Evolutionary conservation across 108 stramenopile genomes (phyloP), one percentile per base, ranked within the genome.

Genomic region (Fragilaria radians): DNA sequence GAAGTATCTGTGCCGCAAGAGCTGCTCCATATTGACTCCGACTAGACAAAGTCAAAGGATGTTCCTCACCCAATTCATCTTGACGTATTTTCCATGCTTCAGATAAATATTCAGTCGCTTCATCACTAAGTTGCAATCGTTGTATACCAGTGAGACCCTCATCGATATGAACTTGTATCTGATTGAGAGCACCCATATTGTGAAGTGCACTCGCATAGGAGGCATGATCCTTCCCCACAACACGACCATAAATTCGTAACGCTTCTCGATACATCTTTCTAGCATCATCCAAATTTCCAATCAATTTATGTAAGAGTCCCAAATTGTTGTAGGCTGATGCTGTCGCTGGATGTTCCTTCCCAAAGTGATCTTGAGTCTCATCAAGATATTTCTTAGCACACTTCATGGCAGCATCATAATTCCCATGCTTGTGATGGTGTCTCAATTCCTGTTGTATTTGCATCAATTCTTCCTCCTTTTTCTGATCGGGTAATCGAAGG

Each of bases 251-350:
- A 34, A 83, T 67, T 32, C 74, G 57, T 59, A 87, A 58, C 28
- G 82, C 71, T 1, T 69, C 58, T 26, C 74, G 63, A 53, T 85
- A 93, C 19, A 77, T 70, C 54, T 72, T 54, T n/a, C 78, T 70
- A 4, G 87, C 74, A 28, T 76, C 75, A 5, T 55, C 71, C 55
- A 79, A 93, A 46, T 81, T 51, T 1, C 91, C 91, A 59, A 89
- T 49, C 21, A 68, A 52, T 65, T 93, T 93, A 56, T 79, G 72
- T 77, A 89, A 78, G 36, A 93, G 52, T 42, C 88, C 91, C 0
- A 87, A 62, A 61, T 93, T 89, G 34, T 87, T 87, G 62, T 85
- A 79, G 5, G 87, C 91, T 28, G 73, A 68, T 14, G 91, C 91
- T 42, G 88, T 87, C 28, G 86, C 91, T 2, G 91, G 91, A 68